Evolutionary conservation across 257 asterid genomes (phyloP).

Genomic region (Fraxinus americana): DNA sequence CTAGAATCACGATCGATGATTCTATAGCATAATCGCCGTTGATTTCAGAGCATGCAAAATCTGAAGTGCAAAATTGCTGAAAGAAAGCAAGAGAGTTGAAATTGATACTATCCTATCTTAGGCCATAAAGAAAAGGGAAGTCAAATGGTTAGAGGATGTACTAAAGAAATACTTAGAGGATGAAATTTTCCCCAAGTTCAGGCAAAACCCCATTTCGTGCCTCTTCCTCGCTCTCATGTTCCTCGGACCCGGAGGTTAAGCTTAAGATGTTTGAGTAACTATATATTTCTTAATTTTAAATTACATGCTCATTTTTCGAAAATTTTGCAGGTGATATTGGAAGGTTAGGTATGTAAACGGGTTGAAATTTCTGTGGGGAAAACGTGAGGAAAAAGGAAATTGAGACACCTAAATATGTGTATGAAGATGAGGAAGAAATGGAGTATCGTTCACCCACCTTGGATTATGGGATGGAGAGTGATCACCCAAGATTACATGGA

Average conservation of each 20-base stretch:
- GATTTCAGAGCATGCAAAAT: no score
- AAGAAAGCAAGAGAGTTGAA: no score
- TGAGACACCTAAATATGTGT: conserved; percentile 78
- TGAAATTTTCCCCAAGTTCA: conserved; percentile 47
- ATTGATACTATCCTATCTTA: no score
- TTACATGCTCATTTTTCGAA: neutral
- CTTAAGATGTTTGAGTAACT: neutral
- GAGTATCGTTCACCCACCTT: conserved; percentile 46
- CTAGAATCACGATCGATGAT: no score
- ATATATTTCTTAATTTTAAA: neutral
- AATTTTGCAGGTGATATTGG: conserved; percentile 48
- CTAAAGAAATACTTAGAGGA: conserved; percentile 61
- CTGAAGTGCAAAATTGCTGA: no score
- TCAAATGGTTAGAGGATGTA: conserved; percentile 22
- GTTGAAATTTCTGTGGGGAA: conserved; percentile 70
- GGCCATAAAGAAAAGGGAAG: no score
- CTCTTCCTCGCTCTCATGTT: conserved; percentile 71
- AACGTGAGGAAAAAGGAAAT: conserved; percentile 55
- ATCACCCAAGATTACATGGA: conserved; percentile 56
- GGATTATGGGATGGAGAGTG: conserved; percentile 81
- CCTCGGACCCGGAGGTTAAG: conserved; percentile 48
- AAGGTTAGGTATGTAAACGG: conserved; percentile 65
- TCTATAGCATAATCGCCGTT: no score
- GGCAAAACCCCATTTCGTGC: conserved; percentile 60
- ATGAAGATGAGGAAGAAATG: conserved; percentile 66